Conservation (phyloP, 768 basidiomycete genomes). For the Goffeauzyma gilvescens region DNA sequence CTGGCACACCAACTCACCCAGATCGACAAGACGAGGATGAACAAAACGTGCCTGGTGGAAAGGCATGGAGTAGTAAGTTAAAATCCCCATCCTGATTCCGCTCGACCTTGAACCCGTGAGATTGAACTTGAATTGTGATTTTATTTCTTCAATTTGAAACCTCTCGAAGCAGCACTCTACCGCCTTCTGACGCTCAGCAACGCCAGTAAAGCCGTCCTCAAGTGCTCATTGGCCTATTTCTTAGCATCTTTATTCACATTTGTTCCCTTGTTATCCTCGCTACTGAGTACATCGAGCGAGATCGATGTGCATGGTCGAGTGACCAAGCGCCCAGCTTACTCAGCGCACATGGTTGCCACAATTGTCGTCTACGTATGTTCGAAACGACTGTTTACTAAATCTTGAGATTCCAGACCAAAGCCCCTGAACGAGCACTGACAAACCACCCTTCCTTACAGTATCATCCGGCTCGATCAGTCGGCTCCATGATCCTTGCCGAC, state of each 20-base stretch:
- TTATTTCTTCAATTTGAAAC: no score
- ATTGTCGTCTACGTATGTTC: constrained; percentile 45
- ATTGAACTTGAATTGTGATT: no score
- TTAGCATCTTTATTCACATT: constrained; percentile 86
- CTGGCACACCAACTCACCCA: no score
- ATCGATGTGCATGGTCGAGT: constrained; percentile 32
- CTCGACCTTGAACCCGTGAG: no score
- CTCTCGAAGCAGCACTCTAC: no score
- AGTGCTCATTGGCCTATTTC: constrained; percentile 80
- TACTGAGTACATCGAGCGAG: constrained; percentile 37
- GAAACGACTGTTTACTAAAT: background rate
- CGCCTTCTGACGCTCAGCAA: no score
- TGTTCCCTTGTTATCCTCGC: constrained; percentile 48
- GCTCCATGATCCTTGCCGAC: constrained; percentile 81
- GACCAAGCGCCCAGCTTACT: constrained; percentile 42
- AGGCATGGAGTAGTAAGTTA: no score
- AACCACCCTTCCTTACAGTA: constrained; percentile 42
- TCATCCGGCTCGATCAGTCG: constrained; percentile 81
- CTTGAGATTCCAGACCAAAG: background rate
- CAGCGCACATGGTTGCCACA: constrained; percentile 81
- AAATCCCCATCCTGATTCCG: no score
- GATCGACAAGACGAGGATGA: no score
- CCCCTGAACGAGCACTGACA: background rate
- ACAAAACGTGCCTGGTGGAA: no score
- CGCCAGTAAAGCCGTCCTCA: constrained; percentile 52